These are phyloP conservation scores for Escovopsis sp. DNA, from an alignment of 2,329 filamentous ascomycete species.

Conservation along the genomic window DNA sequence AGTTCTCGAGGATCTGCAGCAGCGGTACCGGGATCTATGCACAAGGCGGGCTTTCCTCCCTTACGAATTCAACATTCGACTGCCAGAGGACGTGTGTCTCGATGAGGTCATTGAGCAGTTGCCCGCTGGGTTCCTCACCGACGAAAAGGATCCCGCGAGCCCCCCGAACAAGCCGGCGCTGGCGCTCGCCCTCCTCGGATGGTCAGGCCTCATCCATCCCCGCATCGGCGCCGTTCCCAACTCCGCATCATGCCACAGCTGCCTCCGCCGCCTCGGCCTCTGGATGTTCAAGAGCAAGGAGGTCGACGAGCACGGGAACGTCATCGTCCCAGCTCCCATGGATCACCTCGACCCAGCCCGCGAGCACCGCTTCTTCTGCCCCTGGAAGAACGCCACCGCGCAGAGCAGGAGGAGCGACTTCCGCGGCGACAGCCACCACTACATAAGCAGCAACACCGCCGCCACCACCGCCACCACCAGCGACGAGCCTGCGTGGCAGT, in stretches of 20 bases:
- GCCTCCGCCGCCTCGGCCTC: conserved; percentile 73
- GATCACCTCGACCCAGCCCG: conserved; percentile 50
- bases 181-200: conserved; percentile 56
- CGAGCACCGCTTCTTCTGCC: conserved; percentile 73
- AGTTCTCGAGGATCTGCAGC: conserved; percentile 41
- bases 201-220: conserved; percentile 48
- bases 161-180: conserved; percentile 46
- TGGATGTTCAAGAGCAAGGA: conserved; percentile 84
- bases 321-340: conserved; percentile 46
- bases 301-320: conserved; percentile 35
- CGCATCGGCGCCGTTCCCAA: conserved; percentile 48
- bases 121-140: conserved; percentile 38
- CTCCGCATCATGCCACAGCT: conserved; percentile 67
- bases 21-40: conserved; percentile 50
- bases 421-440: conserved; percentile 17
- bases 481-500: conserved; percentile 37
- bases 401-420: conserved; percentile 32
- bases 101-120: conserved; percentile 34
- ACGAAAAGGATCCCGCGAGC: conserved; percentile 13
- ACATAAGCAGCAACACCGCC: too few relatives aligned
- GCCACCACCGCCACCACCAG: too few relatives aligned
- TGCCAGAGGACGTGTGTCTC: conserved; percentile 37
- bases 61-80: conserved; percentile 44
- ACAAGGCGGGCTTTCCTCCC: conserved; percentile 39
- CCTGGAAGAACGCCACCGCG: conserved; percentile 52